Percentiles rank a stretch among this genome's conserved stretches.
These are phyloP conservation scores for Aegilops longissima DNA, from an alignment of 176 grass and related monocot genomes.

Conservation along the genomic window DNA sequence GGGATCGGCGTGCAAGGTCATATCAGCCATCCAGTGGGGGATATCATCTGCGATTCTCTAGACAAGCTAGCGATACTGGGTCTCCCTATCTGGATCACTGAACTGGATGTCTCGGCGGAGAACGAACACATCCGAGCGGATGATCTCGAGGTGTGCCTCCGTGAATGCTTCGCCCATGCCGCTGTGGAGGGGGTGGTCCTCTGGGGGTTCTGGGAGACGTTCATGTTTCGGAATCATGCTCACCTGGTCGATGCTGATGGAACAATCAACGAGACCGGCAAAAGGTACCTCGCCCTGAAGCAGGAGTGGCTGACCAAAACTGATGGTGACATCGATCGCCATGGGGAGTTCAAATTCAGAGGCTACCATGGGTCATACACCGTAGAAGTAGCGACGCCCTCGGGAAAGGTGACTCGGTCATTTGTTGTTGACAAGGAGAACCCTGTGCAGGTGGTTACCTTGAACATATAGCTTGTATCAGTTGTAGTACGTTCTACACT, in stretches of 20 bases:
- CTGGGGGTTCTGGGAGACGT: constrained; percentile 96
- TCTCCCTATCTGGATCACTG: constrained; percentile 93
- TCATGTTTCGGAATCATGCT: constrained; percentile 78
- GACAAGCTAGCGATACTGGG: constrained; percentile 83
- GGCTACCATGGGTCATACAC: constrained; percentile 79
- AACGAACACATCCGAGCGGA: constrained; percentile 88
- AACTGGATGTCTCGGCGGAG: constrained; percentile 76
- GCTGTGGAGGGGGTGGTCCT: constrained; percentile 75
- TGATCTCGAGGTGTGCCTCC: constrained; percentile 89
- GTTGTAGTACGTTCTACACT: background rate
- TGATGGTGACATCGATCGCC: constrained; percentile 36
- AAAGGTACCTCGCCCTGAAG: constrained; percentile 80
- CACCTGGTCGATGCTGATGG: constrained; percentile 83
- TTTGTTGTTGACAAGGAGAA: constrained; percentile 82
- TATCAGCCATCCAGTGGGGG: constrained; percentile 86
- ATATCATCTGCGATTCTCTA: constrained; percentile 84
- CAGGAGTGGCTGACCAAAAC: constrained; percentile 77
- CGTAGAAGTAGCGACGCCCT: constrained; percentile 58
- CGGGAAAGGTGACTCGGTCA: constrained; percentile 43
- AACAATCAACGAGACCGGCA: constrained; percentile 80
- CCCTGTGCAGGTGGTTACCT: constrained; percentile 47
- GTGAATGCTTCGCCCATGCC: constrained; percentile 78
- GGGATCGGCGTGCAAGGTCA: constrained; percentile 94
- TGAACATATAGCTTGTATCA: constrained; percentile 39
- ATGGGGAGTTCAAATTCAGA: constrained; percentile 75